These are phyloP conservation scores for Aspergillus sp. DNA, from an alignment of 2,329 filamentous ascomycete species.

Conservation along the genomic window DNA sequence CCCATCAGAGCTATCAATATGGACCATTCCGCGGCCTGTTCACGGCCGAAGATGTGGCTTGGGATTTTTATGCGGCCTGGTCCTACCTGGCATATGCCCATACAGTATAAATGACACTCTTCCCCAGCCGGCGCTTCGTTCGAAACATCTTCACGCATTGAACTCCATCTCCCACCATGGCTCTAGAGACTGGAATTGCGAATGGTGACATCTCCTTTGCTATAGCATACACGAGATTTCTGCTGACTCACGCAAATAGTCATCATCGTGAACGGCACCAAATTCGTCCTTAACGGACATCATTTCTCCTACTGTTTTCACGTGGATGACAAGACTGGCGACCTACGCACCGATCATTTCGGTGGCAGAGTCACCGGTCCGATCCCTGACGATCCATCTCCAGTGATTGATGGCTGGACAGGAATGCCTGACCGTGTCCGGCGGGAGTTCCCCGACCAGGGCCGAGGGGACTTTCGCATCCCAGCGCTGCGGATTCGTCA, in stretches of 20 bases:
- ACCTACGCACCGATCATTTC: conserved; percentile 61
- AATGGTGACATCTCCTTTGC: background rate
- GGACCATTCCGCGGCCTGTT: too few species aligned
- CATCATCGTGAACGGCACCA: conserved; percentile 53
- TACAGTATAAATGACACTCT: too few species aligned
- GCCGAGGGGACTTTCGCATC: conserved; percentile 61
- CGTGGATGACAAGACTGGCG: conserved; percentile 54
- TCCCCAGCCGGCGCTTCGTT: too few species aligned
- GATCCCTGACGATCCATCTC: conserved; percentile 39
- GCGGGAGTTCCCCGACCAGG: conserved; percentile 63
- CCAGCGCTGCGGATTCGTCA: conserved; percentile 62
- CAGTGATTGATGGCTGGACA: conserved; percentile 53
- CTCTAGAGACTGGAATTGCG: too few species aligned
- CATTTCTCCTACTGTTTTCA: conserved; percentile 63
- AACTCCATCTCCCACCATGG: too few species aligned
- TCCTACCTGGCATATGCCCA: too few species aligned
- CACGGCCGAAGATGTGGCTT: too few species aligned
- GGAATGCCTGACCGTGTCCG: conserved; percentile 50
- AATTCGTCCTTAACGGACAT: conserved; percentile 57
- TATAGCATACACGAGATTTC: background rate
- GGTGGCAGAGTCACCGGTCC: conserved; percentile 56
- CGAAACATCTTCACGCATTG: too few species aligned
- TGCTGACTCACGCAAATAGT: conserved; percentile 23
- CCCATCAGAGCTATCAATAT: background rate
- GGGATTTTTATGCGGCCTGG: too few species aligned